Evolutionary conservation across 1,284 basidiomycete genomes (phyloP), one percentile per base, ranked within the genome.

Genomic region (Malassezia obtusa): DNA sequence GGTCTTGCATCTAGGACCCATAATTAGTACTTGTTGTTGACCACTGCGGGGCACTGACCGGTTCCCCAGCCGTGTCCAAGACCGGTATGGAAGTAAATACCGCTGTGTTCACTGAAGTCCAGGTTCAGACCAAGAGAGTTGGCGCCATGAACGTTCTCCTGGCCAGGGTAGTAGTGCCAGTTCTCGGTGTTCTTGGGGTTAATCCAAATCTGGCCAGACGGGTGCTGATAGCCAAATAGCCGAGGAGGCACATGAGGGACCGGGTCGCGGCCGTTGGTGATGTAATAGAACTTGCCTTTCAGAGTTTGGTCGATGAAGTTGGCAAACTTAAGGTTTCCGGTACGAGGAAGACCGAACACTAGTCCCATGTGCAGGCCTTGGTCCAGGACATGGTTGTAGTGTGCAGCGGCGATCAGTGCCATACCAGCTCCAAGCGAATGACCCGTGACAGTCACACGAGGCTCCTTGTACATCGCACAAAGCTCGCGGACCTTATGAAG

Each of bases 401-500:
- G 62, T n/a, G 61, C 60, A 8, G 60, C 62, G 17, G 66, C 66
- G 17, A 68, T 38, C 17, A 61, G 52, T 19, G 61, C 50, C 47
- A 68, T 61, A 12, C 61, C 47, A 7, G 63, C 66, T 26, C 66
- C 66, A 21, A 68, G 61, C 25, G 64, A 67, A 54, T 68, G 66
- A 15, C 66, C 64, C 1, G 59, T 53, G 24, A 61, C 57, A 15
- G 65, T 49, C 6, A 68, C 58, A 17, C 44, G 19, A 4, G 58
- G 35, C 14, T 56, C 59, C 3, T 60, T 59, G 46, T 62, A 45
- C 4, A 22, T 22, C 22, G 47, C 31, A 17, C 14, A n/a, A 7
- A 14, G 7, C 33, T 35, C 33, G 2, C n/a, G 14, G 3, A 35
- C 33, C 12, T 35, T 35, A n/a, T 6, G 15, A n/a, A 35, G 33